Base-by-base conservation (phyloP, 2,329 filamentous ascomycete genomes). In the Cercospora sesami region DNA sequence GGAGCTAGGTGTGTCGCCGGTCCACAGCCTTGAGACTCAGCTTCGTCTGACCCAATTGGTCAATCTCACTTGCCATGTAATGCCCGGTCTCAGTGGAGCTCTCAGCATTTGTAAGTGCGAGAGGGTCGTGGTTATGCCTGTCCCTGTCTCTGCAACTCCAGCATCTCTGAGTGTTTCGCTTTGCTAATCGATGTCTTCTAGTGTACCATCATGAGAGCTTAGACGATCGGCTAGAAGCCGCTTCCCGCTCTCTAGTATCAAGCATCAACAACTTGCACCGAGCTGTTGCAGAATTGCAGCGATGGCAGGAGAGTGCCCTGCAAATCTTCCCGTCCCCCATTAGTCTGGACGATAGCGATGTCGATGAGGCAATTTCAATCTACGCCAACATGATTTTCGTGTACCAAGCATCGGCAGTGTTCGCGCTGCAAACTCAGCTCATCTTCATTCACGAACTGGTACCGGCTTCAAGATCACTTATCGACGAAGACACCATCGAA, bases 381-480 rank as follows among this genome's bases (percentile, higher is more conserved):
- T 72, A 70, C 28, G 70, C 65, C n/a, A 70, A 72, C 58, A 68
- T 70, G 69, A 65, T 72, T 60, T 72, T 70, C 51, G 69, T 65
- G 1, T 71, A 72, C 48, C 68, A 72, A 55, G 65, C 67, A 9
- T 65, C 69, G 5, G 69, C 67, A 23, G 58, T 71, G 14, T 71
- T 71, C 53, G 69, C 65, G n/a, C 62, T 71, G 21, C 68, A 71
- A 21, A 70, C 65, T 16, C 69, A 71, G 30, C 67, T 71, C 26
- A 67, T 72, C n/a, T 48, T 71, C n/a, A 66, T 72, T 1, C 63
- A 68, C 9, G 67, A 71, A 51, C 51, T 71, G 9, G 63, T 69
- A 8, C 67, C 71, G 6, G 60, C 68, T 3, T 63, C 69, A 3
- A 65, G 62, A 21, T 18, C 45, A 26, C 51, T 72, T 12, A 68